Base-by-base conservation (phyloP, 306 rosid genomes). In the Acacia melanoxylon region DNA sequence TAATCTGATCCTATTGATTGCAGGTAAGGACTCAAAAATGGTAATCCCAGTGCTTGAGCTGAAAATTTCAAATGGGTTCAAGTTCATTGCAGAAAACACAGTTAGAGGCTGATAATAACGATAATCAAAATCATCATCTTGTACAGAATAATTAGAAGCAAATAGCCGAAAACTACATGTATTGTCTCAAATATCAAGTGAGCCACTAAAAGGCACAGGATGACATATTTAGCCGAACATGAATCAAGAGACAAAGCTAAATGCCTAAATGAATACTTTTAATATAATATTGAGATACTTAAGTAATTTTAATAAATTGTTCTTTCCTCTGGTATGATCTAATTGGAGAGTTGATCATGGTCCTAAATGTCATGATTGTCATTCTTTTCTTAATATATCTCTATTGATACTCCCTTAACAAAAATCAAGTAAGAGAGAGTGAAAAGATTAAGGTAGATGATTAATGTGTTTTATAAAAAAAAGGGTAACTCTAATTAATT, bases 21-120 rank as follows among this genome's bases (percentile, higher is more conserved):
- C 59, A 93, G 75, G 79, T 93, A 93, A 84, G 99, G 97, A 77
- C 99, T 93, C 77, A 91, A 37, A 76, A 79, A 88, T 29, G 94
- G 91, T 4, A 93, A 42, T 29, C 98, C 97, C 16, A 92, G 65
- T 54, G 88, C 92, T 45, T 89, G 76, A 35, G 95, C 98, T 94
- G 91, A 88, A 83, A 63, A 83, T 80, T 76, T 56, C 24, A 67
- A 54, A 80, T 8, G 16, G 25, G 54, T 72, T 58, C 27, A 33
- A 66, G 44, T 33, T 16, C 4, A 9, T 15, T 11, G 25, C 63
- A 20, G 24, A 20, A 46, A 17, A 17, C 22, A 51, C 22, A 16
- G n/a, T 51, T 51, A 51, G 22, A 51, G 58, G 58, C 9, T 52
- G 59, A 52, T 52, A 19, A 5, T 16, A 52, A 52, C 22, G 2